Evolutionary conservation across 2,329 filamentous ascomycete genomes (phyloP), one percentile per base, ranked within the genome.

Genomic region (Fusarium sp.): DNA sequence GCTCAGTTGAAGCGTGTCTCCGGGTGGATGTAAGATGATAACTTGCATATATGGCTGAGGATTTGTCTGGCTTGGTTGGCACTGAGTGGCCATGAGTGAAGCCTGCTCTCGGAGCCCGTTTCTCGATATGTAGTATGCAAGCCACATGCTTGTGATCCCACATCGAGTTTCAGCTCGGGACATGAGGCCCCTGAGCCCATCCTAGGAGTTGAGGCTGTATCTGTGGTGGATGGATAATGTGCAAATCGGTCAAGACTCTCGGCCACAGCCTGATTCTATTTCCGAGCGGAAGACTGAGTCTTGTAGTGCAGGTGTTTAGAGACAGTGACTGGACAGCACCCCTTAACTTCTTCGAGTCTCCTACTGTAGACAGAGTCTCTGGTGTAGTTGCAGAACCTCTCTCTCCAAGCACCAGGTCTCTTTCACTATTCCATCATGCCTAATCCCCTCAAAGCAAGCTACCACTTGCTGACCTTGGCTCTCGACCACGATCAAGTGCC

Each of bases 401-500:
- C n/a, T n/a, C n/a, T n/a, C n/a, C n/a, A n/a, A n/a, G n/a, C n/a
- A n/a, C n/a, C 19, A 11, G 8, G 4, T 7, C 5, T 15, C 15
- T 13, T 13, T 8, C 15, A 8, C 4, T 36, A 2, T 7, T 13
- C 28, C 36, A 59, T 13, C 11, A 64, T 63, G 60, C 59, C 53
- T 0, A 64, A 55, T 32, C 60, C 59, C 4, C 45, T 63, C 28
- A 52, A 41, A 34, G 59, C 56, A 48, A 63, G 49, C 6, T 68
- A 56, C 28, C 35, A 56, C 31, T 44, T 68, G 12, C 19, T 68
- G 34, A 36, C 66, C 24, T 61, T 48, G 36, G 49, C 45, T 11
- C 61, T 70, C 41, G 67, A 71, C 25, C 55, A 68, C 19, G 68
- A 65, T 6, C 70, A 72, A 10, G 68, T 72, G 9, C 70, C 73